Conservation (phyloP, 805 yeast species). For the Saturnispora saitoi region DNA sequence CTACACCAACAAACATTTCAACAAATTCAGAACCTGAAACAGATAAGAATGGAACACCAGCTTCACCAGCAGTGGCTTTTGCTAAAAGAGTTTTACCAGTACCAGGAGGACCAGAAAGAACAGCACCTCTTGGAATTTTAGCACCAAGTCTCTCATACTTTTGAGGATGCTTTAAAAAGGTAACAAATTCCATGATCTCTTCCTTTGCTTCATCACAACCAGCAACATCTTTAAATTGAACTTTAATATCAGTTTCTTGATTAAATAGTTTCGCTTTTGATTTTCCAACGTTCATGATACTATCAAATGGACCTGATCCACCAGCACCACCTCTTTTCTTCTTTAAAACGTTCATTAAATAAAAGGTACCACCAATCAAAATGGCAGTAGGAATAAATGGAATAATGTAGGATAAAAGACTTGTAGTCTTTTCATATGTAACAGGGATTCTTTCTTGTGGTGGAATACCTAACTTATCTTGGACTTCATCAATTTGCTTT, state of each 20-base stretch:
- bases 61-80: constrained; percentile 98
- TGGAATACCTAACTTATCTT: constrained; percentile 56
- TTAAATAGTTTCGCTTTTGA: constrained; percentile 87
- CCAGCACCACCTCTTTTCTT: constrained; percentile 37
- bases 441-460: constrained; percentile 71
- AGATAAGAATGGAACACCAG: constrained; percentile 92
- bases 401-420: constrained; percentile 49
- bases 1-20: constrained; percentile 98
- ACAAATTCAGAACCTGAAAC: constrained; percentile 97
- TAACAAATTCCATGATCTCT: constrained; percentile 96
- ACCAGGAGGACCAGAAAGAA: constrained; percentile 97
- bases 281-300: constrained; percentile 77
- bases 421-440: constrained; percentile 64
- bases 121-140: constrained; percentile 96
- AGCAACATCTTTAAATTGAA: constrained; percentile 89
- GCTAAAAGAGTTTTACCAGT: constrained; percentile 97
- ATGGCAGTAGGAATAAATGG: constrained; percentile 85
- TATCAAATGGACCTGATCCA: constrained; percentile 62
- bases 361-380: constrained; percentile 82
- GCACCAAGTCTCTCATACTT: constrained; percentile 93
- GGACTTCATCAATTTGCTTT: constrained; percentile 65
- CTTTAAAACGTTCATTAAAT: constrained; percentile 35
- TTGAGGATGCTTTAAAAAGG: constrained; percentile 80
- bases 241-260: constrained; percentile 82
- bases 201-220: constrained; percentile 96